Conservation (phyloP, 192 early-diverging fungal genomes). For the Pecoramyces ruminantium region DNA sequence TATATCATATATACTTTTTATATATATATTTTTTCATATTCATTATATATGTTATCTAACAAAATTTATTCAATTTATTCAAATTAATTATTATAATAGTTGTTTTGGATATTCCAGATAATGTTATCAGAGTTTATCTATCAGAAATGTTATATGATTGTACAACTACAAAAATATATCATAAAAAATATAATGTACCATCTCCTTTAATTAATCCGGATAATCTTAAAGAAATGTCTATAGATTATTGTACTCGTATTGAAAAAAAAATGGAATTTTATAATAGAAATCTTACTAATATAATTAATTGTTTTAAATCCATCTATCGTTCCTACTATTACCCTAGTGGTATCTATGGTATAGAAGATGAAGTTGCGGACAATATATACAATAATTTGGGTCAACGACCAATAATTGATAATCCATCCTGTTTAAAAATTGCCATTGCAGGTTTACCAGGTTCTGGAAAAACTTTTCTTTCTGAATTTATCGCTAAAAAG, state of each 20-base stretch:
- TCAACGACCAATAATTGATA: background rate
- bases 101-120: background rate
- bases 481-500: background rate
- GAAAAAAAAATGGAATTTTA: background rate
- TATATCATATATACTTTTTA: too few species aligned
- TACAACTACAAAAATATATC: background rate
- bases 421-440: background rate
- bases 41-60: too few species aligned
- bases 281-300: background rate
- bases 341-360: background rate
- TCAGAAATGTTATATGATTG: background rate
- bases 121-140: background rate
- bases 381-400: background rate
- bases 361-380: background rate
- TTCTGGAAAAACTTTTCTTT: background rate
- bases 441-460: background rate
- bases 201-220: background rate
- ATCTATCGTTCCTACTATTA: background rate
- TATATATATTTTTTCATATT: too few species aligned
- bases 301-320: background rate
- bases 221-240: background rate
- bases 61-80: too few species aligned
- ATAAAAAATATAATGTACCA: background rate
- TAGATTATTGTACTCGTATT: background rate
- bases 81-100: background rate